These are phyloP conservation scores for Fraxinus baroniana DNA, from an alignment of 305 asterid species.

Conservation along the genomic window DNA sequence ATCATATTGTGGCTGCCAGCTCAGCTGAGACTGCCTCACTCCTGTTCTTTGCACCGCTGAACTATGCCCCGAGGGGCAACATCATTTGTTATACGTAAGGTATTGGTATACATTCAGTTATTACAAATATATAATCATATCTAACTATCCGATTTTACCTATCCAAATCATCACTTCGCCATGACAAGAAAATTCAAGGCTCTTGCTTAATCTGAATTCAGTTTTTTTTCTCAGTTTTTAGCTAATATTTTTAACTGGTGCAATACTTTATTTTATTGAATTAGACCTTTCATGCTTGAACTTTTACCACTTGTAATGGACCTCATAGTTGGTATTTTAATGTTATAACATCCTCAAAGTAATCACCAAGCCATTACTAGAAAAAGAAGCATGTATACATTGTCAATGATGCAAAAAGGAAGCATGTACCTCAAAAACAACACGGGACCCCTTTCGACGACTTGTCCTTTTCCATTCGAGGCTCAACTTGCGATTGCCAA, in stretches of 20 bases:
- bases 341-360: not conserved
- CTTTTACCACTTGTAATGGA: not conserved
- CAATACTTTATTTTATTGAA: not conserved
- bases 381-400: not conserved
- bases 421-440: not conserved
- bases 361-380: not conserved
- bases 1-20: no score
- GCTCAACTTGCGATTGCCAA: not conserved
- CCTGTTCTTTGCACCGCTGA: no score
- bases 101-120: no score
- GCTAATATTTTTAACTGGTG: not conserved
- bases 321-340: not conserved
- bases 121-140: not conserved
- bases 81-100: not conserved
- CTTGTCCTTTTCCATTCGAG: not conserved
- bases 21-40: no score
- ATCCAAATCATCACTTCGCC: not conserved
- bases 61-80: no score
- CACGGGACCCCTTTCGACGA: not conserved
- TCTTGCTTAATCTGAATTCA: no score
- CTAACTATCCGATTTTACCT: not conserved
- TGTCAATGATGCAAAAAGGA: not conserved
- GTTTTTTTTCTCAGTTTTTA: not conserved
- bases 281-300: not conserved
- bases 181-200: not conserved